Percentiles rank a stretch among this genome's conserved stretches.
phyloP scores from a whole-genome alignment of 2,329 filamentous ascomycete genomes.

The Arthroderma sp. region DNA sequence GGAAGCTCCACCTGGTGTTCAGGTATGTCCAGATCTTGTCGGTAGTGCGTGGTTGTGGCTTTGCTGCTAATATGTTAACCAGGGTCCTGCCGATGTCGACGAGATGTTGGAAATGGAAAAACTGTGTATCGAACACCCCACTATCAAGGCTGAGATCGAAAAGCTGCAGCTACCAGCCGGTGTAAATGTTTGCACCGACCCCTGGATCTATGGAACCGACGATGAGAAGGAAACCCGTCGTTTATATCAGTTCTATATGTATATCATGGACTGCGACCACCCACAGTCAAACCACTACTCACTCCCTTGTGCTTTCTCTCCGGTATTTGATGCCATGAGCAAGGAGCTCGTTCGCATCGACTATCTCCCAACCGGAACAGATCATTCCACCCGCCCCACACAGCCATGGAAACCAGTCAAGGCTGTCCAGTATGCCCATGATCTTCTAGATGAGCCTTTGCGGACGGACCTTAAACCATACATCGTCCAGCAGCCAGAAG shows the following conservation, averaged over 20 bases:
- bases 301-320: conserved; percentile 53
- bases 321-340: conserved; percentile 50
- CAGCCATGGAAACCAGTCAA: conserved; percentile 44
- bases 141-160: conserved; percentile 45
- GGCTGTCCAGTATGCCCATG: conserved; percentile 43
- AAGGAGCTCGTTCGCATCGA: conserved; percentile 58
- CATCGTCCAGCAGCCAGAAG: conserved; percentile 52
- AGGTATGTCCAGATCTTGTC: conserved; percentile 19
- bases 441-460: conserved; percentile 49
- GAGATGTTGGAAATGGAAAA: conserved; percentile 48
- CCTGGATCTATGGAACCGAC: conserved; percentile 55
- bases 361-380: conserved; percentile 52
- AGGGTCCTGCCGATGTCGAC: conserved; percentile 46
- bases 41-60: not conserved
- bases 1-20: conserved; percentile 35
- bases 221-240: conserved; percentile 26
- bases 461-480: conserved; percentile 51
- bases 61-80: conserved; percentile 8
- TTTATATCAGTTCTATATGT: conserved; percentile 31
- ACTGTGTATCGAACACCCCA: conserved; percentile 41
- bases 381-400: conserved; percentile 43
- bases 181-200: conserved; percentile 44
- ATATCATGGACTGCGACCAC: conserved; percentile 51
- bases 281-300: conserved; percentile 57
- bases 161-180: conserved; percentile 47